Percentiles rank a stretch among this genome's conserved stretches.
Evolutionary conservation across 2,329 filamentous ascomycete genomes (phyloP).

Genomic region (Aspergillus sp.): DNA sequence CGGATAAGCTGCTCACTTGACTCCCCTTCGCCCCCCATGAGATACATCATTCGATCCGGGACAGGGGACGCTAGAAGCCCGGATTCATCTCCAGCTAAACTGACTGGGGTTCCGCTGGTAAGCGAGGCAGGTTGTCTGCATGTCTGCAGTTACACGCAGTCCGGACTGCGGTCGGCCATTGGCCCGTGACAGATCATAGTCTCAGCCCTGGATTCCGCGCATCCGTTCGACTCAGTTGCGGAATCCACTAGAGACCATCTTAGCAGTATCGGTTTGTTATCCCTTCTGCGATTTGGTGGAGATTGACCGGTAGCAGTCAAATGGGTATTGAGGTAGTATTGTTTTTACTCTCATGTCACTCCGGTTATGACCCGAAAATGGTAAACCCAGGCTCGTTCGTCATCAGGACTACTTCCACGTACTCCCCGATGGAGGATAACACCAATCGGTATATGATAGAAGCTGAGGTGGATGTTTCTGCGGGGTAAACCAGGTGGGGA

Average conservation of each 20-base stretch:
- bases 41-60: conserved; percentile 4
- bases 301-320: background rate
- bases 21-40: conserved; percentile 8
- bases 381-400: background rate
- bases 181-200: conserved; percentile 7
- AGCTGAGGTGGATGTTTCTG: conserved; percentile 4
- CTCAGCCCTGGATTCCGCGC: background rate
- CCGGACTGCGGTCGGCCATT: conserved; percentile 3
- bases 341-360: background rate
- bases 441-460: background rate
- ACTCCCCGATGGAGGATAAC: background rate
- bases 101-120: conserved; percentile 2
- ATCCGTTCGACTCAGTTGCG: background rate
- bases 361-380: background rate
- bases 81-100: conserved; percentile 1
- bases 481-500: conserved; percentile 6
- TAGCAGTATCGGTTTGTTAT: too few relatives aligned
- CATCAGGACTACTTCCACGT: background rate
- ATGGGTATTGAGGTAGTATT: background rate
- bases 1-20: conserved; percentile 14
- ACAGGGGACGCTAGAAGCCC: conserved; percentile 2
- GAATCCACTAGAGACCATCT: background rate
- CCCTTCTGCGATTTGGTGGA: too few relatives aligned
- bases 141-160: conserved; percentile 6
- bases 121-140: conserved; percentile 8